Evolutionary conservation across 306 rosid genomes (phyloP).

Genomic region (Spatholobus suberectus): DNA sequence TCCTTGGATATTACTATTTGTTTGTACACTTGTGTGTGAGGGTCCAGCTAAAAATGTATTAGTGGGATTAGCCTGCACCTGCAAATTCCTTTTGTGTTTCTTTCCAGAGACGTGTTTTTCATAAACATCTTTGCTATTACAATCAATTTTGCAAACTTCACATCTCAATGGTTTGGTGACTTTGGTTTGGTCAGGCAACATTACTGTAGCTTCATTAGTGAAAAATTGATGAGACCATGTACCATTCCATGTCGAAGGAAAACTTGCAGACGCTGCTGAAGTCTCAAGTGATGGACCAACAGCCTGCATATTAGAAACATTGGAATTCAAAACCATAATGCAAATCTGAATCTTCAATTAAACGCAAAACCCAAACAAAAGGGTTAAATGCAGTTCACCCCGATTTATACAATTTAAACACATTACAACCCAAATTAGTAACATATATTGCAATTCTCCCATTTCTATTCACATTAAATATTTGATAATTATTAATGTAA

Average conservation of each 20-base stretch:
- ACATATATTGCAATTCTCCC: background rate
- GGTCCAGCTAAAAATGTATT: background rate
- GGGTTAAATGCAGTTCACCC: background rate
- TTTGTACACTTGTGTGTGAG: constrained; percentile 37
- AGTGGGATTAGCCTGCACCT: constrained; percentile 41
- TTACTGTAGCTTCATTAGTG: constrained; percentile 10
- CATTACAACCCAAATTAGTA: background rate
- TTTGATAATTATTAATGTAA: no score
- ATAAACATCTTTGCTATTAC: constrained; percentile 52
- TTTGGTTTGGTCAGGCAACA: constrained; percentile 44
- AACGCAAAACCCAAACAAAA: constrained; percentile 5
- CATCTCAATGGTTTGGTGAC: constrained; percentile 43
- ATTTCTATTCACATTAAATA: background rate
- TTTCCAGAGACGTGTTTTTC: constrained; percentile 55
- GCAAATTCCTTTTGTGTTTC: constrained; percentile 60
- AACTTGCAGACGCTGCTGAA: constrained; percentile 45
- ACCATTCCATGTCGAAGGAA: no score
- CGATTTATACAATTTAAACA: constrained; percentile 6
- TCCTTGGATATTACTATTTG: constrained; percentile 35
- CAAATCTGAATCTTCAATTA: constrained; percentile 17
- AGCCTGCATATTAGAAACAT: constrained; percentile 52
- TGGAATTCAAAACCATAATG: constrained; percentile 3
- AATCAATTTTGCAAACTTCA: constrained; percentile 59
- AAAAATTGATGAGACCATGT: constrained; percentile 42
- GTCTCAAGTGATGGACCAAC: constrained; percentile 47